phyloP scores from a whole-genome alignment of 1,284 basidiomycete species.

The Peniophora sp. region DNA sequence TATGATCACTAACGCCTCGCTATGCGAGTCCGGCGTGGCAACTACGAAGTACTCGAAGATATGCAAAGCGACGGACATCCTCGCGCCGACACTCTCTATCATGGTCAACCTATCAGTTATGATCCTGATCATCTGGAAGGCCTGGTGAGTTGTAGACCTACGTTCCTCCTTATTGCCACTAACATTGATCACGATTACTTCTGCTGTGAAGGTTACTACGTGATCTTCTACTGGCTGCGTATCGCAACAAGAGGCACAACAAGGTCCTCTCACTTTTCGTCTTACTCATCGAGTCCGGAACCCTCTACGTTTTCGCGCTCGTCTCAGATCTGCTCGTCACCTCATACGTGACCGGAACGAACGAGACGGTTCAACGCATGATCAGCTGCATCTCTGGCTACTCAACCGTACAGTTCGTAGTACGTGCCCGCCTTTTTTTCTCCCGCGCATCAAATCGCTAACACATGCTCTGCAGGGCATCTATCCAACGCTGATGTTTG shows the following conservation, averaged over 20 bases:
- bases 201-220: slow-evolving; percentile 3
- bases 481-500: slow-evolving; percentile 10
- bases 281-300: slow-evolving; percentile 9
- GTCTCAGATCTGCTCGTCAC: slow-evolving; percentile 8
- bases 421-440: background rate
- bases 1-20: slow-evolving; percentile 6
- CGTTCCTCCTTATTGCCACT: background rate
- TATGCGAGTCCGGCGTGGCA: slow-evolving; percentile 8
- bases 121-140: slow-evolving; percentile 7
- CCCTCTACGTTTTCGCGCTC: slow-evolving; percentile 8
- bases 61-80: slow-evolving; percentile 8
- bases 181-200: background rate
- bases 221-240: slow-evolving; percentile 2
- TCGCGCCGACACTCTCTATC: slow-evolving; percentile 7
- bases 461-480: slow-evolving; percentile 5
- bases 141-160: slow-evolving; percentile 6
- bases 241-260: slow-evolving; percentile 2
- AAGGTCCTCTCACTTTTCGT: slow-evolving; percentile 8
- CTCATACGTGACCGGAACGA: slow-evolving; percentile 6
- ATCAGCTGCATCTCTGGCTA: slow-evolving; percentile 10
- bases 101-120: slow-evolving; percentile 10
- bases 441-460: background rate
- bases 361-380: slow-evolving; percentile 8
- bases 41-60: slow-evolving; percentile 8
- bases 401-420: slow-evolving; percentile 9